phyloP scores from a whole-genome alignment of 1,284 basidiomycete genomes.

The Papiliotrema fonsecae region DNA sequence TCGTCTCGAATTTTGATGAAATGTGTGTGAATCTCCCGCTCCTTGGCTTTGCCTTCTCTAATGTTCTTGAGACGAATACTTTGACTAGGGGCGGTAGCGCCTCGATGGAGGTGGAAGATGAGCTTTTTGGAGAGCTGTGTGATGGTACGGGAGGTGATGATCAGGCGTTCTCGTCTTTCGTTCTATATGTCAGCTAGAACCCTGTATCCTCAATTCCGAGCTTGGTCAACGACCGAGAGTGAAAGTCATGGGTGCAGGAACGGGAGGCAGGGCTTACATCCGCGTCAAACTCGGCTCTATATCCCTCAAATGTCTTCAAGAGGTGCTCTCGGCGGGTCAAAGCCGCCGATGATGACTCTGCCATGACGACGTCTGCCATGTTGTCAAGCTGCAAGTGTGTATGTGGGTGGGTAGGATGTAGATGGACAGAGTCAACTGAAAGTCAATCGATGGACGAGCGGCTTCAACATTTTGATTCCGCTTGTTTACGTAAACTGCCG shows the following conservation, averaged over 20 bases:
- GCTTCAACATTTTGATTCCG: not conserved
- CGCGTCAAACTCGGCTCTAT: slow-evolving; percentile 39
- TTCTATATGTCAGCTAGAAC: slow-evolving; percentile 31
- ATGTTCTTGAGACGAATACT: slow-evolving; percentile 29
- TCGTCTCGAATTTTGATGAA: slow-evolving; percentile 64
- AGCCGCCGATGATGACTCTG: slow-evolving; percentile 12
- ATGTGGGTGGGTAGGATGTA: no score
- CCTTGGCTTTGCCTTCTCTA: slow-evolving; percentile 60
- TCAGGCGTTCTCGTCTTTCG: slow-evolving; percentile 45
- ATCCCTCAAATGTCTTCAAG: slow-evolving; percentile 37
- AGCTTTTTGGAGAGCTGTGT: slow-evolving; percentile 91
- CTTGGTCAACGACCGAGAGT: no score
- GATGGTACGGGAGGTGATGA: slow-evolving; percentile 62
- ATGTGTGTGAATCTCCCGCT: slow-evolving; percentile 63
- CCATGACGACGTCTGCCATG: slow-evolving; percentile 14
- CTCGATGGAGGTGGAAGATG: slow-evolving; percentile 87
- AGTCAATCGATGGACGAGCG: not conserved
- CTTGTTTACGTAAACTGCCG: no score
- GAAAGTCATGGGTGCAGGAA: not conserved
- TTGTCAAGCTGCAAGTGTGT: not conserved
- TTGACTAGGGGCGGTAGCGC: slow-evolving; percentile 50
- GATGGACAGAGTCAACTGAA: no score
- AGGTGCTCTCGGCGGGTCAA: slow-evolving; percentile 33
- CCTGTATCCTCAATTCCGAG: no score
- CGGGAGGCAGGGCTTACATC: slow-evolving; percentile 25